Percentiles rank a stretch among this genome's conserved stretches.
Evolutionary conservation across 2,329 filamentous ascomycete species (phyloP).

Genomic region (Lasiodiplodia hormozganensis): DNA sequence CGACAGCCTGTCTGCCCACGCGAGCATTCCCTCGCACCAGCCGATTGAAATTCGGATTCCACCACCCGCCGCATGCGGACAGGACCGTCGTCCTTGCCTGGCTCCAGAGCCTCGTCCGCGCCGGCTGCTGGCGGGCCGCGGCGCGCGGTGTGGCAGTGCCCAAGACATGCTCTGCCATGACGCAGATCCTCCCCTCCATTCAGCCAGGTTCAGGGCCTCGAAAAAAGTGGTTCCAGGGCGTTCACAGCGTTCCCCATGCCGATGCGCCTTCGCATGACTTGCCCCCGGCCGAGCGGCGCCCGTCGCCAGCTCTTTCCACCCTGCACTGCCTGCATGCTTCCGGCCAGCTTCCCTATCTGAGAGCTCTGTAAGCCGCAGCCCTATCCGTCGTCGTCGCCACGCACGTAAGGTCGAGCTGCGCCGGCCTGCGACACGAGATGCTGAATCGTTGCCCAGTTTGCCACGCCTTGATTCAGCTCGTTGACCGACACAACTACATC

Average conservation of each 20-base stretch:
- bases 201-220: neutral
- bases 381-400: neutral
- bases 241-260: slow-evolving; percentile 18
- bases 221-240: neutral
- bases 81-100: neutral
- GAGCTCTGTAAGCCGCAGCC: neutral
- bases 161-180: neutral
- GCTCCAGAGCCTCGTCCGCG: slow-evolving; percentile 4
- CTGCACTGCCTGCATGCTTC: slow-evolving; percentile 10
- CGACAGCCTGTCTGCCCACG: slow-evolving; percentile 18
- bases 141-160: slow-evolving; percentile 18
- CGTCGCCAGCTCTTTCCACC: neutral
- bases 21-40: slow-evolving; percentile 14
- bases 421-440: slow-evolving; percentile 2
- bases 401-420: slow-evolving; percentile 11
- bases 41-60: slow-evolving; percentile 17
- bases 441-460: slow-evolving; percentile 2
- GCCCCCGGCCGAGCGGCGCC: slow-evolving; percentile 12
- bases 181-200: neutral
- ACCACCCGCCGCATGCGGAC: neutral
- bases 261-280: slow-evolving; percentile 19
- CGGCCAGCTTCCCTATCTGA: neutral
- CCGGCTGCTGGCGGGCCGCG: slow-evolving; percentile 11
- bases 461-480: slow-evolving; percentile 7
- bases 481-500: slow-evolving; percentile 6